Base-by-base conservation (phyloP, 176 grass and related monocot genomes). In the Leersia perrieri region DNA sequence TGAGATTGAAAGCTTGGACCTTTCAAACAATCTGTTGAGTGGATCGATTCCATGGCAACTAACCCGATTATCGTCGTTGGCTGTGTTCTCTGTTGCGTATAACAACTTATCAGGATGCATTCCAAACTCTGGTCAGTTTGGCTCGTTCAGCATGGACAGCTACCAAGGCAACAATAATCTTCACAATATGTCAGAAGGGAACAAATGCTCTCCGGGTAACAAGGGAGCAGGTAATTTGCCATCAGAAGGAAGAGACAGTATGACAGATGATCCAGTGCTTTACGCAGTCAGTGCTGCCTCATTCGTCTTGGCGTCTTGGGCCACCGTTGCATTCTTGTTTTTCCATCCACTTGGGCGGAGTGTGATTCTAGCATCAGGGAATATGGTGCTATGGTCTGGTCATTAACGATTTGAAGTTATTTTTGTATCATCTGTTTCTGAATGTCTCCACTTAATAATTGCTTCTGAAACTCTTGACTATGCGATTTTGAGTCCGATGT, bases 71-170 rank as follows among this genome's bases (percentile, higher is more conserved):
- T 76, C 42, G 3, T 70, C 44, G 10, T 55, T 55, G 5, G 18
- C 20, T 5, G 60, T 28, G 22, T 85, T 85, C 74, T 85, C 66
- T n/a, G 83, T 88, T 22, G 86, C 86, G 29, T 44, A 78, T n/a
- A 78, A 83, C 15, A 73, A 88, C 51, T 66, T 88, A 53, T 83
- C 86, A 0, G 86, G 86, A 25, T 82, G 80, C 7, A 78, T 76
- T 73, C 66, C 75, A 14, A 30, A 3, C 62, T n/a, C 31, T 11
- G 64, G 75, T 2, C 86, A 83, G 27, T 66, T 88, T 1, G 2
- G 15, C 32, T 2, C 80, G 40, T 88, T 83, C 33, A 29, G 3
- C 2, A 22, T 9, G 9, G 47, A 11, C 1, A 15, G 73, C 31
- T 83, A 78, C 62, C 66, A 63, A 39, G 86, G 80, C 1, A 82